Evolutionary conservation across 2,329 filamentous ascomycete genomes (phyloP), one percentile per base, ranked within the genome.

Genomic region (Camptophora hylomeconis): DNA sequence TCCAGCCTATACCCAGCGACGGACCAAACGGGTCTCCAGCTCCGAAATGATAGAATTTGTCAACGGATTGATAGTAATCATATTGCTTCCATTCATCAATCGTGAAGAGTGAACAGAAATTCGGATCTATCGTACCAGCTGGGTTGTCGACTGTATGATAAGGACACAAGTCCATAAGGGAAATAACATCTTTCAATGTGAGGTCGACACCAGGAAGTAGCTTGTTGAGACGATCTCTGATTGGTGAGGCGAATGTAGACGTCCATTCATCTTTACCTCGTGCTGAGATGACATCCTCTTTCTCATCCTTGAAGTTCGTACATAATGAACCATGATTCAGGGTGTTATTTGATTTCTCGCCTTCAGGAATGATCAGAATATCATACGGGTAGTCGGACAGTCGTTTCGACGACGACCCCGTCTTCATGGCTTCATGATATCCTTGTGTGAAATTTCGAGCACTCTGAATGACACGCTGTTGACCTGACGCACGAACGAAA

Each of bases 1-100:
- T 74, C 46, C 77, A 94, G 2, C 86, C 86, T 2, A 89, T 78
- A 1, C 86, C 86, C 53, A 92, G 83, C 0, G 82, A 83, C 5
- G 84, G 69, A 0, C 80, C 86, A 5, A 93, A 65, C 0, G 73
- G 69, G 47, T 83, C 84, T 9, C 84, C 84, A 16, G 69, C 67
- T 7, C 77, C 72, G 52, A 75, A 86, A 30, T 75, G 75, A 53
- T 93, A 93, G 64, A 76, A 93, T 50, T 93, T 93, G 40, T 73
- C 73, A 6, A 94, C 57, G 0, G 76, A 71, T 50, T 82, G 68
- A 51, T 75, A 77, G 52, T 86, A 84, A 30, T 74, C 72, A 45
- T 76, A 83, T 20, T 63, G 68, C 24, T 69, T 54, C 77, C 77
- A 84, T 46, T 84, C 80, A 12, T 74, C 61, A 40, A 75, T 80